Conservation (phyloP, 108 stramenopile genomes). For the Nitzschia palea region DNA sequence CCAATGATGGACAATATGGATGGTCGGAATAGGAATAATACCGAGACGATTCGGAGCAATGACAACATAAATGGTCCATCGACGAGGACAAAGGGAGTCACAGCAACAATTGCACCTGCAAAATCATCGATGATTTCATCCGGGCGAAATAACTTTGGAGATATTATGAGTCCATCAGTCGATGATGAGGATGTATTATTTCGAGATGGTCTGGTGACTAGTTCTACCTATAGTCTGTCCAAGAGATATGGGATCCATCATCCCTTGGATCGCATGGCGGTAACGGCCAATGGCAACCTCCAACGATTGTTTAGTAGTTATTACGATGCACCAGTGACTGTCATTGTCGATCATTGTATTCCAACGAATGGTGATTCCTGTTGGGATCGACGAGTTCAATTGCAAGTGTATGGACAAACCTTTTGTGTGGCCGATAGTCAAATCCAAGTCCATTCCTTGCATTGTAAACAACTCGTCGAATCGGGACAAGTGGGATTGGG, state of each 20-base stretch:
- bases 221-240: constrained; percentile 18
- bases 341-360: constrained; percentile 64
- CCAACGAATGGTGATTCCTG: not conserved
- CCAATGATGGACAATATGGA: no score
- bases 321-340: constrained; percentile 80
- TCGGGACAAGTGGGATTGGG: constrained; percentile 75
- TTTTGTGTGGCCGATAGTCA: constrained; percentile 76
- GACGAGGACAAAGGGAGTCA: no score
- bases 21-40: no score
- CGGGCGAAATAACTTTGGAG: constrained; percentile 45
- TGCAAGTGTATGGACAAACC: constrained; percentile 31
- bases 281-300: constrained; percentile 84
- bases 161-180: constrained; percentile 66
- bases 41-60: no score
- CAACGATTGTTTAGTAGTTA: constrained; percentile 81
- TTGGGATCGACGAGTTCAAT: constrained; percentile 30
- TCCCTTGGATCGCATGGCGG: constrained; percentile 80
- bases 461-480: constrained; percentile 59
- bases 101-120: no score
- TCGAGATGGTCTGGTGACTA: constrained; percentile 40
- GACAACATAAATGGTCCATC: no score
- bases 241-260: constrained; percentile 37
- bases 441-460: constrained; percentile 48
- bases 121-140: no score
- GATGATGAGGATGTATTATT: constrained; percentile 24